A percentile compares a stretch with the other conserved stretches of the same genome.
phyloP scores from a whole-genome alignment of 371 early-diverging fungal species.

The Mortierella sp. region DNA sequence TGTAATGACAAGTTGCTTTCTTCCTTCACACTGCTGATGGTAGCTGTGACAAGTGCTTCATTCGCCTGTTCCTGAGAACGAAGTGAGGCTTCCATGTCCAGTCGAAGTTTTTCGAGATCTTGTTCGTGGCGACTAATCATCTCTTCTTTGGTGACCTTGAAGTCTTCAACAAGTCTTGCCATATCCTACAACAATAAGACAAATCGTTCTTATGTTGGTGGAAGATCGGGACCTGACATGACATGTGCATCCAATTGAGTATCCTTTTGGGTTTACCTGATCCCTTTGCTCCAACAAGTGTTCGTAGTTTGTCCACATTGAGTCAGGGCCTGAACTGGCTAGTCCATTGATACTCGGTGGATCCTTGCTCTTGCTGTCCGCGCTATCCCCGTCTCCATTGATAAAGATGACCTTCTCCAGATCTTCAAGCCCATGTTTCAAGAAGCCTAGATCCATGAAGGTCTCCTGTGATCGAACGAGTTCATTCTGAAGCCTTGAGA shows the following conservation, averaged over 20 bases:
- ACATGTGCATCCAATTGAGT: not conserved
- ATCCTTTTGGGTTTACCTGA: slow-evolving; percentile 7
- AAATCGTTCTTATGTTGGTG: too few species aligned
- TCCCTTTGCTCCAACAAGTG: slow-evolving; percentile 6
- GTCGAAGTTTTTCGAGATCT: slow-evolving; percentile 7
- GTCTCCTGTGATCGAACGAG: slow-evolving; percentile 42
- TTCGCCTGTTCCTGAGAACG: slow-evolving; percentile 2
- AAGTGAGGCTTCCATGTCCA: slow-evolving; percentile 21
- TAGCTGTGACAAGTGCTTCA: slow-evolving; percentile 6
- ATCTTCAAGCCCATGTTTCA: slow-evolving; percentile 21
- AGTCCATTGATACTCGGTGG: slow-evolving; percentile 5
- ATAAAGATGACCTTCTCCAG: slow-evolving; percentile 22
- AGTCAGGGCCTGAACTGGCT: not conserved
- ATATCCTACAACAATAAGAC: too few species aligned
- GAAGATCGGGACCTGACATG: too few species aligned
- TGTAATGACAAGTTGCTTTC: slow-evolving; percentile 21
- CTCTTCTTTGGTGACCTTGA: slow-evolving; percentile 16
- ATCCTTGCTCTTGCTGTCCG: not conserved
- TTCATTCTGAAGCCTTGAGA: slow-evolving; percentile 37
- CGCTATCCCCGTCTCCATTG: not conserved
- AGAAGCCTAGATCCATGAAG: slow-evolving; percentile 21
- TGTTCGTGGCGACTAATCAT: slow-evolving; percentile 14
- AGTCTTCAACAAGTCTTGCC: not conserved
- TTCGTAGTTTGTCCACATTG: not conserved
- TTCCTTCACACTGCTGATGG: slow-evolving; percentile 14